Percentiles rank a stretch among this genome's conserved stretches.
These are phyloP conservation scores for Gynochthodes officinalis DNA, from an alignment of 257 asterid species.

Conservation along the genomic window DNA sequence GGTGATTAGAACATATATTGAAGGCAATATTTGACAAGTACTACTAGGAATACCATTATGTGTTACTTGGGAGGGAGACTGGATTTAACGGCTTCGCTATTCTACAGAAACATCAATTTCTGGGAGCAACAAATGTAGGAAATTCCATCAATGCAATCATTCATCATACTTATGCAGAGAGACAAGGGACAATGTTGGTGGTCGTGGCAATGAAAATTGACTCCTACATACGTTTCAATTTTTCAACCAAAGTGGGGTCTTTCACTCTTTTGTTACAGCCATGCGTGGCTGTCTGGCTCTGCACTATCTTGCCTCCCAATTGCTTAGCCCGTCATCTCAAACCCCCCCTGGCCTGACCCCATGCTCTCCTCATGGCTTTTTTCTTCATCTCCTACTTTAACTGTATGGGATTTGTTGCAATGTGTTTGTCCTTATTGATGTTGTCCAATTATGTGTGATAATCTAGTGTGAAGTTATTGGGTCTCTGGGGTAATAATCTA, in stretches of 20 bases:
- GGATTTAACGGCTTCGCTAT: constrained; percentile 15
- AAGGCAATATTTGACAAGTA: too few species aligned
- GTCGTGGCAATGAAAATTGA: constrained; percentile 16
- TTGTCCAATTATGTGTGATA: too few species aligned
- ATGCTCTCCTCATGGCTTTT: neutral
- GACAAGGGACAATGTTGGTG: constrained; percentile 7
- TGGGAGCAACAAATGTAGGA: neutral
- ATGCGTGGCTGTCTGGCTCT: constrained; percentile 8
- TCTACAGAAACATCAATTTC: constrained; percentile 9
- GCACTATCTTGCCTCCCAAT: constrained; percentile 27
- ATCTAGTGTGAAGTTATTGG: too few species aligned
- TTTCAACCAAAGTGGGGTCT: constrained; percentile 15
- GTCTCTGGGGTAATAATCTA: too few species aligned
- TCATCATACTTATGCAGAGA: neutral
- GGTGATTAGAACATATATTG: too few species aligned
- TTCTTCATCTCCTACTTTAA: too few species aligned
- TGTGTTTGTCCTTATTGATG: too few species aligned
- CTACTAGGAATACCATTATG: too few species aligned
- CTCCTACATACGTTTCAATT: too few species aligned
- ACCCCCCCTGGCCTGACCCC: neutral
- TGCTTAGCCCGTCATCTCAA: constrained; percentile 26
- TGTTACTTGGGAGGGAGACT: constrained; percentile 15
- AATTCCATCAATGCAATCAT: neutral
- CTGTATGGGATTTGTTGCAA: too few species aligned
- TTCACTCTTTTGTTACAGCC: neutral